Percentiles rank a stretch among this genome's conserved stretches.
Conservation (phyloP, 2,329 filamentous ascomycete genomes). For the Exophiala mesophila region DNA sequence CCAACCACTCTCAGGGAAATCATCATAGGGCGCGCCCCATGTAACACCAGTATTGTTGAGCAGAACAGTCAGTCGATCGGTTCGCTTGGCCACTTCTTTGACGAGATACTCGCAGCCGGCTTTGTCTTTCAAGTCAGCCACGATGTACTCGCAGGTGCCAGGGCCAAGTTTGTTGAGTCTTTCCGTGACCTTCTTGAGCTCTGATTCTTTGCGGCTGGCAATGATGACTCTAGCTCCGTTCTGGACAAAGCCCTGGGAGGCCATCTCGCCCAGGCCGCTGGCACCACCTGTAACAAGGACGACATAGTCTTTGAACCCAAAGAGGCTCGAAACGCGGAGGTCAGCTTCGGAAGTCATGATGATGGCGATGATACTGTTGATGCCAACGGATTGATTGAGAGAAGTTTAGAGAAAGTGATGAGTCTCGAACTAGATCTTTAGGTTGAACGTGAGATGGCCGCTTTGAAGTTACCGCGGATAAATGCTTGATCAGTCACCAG, state of each 20-base stretch:
- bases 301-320: constrained; percentile 29
- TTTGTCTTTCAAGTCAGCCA: constrained; percentile 50
- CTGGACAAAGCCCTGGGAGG: constrained; percentile 49
- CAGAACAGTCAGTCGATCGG: constrained; percentile 42
- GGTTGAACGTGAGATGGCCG: background rate
- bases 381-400: background rate
- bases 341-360: constrained; percentile 24
- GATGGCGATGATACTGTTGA: no score
- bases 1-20: constrained; percentile 55
- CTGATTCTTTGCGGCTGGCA: constrained; percentile 49
- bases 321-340: constrained; percentile 28
- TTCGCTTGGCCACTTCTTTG: constrained; percentile 44
- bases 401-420: no score
- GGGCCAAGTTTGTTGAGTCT: constrained; percentile 50
- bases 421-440: no score
- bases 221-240: constrained; percentile 52
- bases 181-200: constrained; percentile 43
- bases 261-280: constrained; percentile 43
- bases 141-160: constrained; percentile 47
- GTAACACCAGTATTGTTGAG: constrained; percentile 52
- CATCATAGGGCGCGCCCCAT: constrained; percentile 54
- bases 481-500: no score
- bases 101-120: constrained; percentile 47
- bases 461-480: constrained; percentile 1
- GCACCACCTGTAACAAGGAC: constrained; percentile 31